Percentiles rank a stretch among this genome's conserved stretches.
Conservation (phyloP, 1,139 yeast genomes). For the Tardiomyces digboiensis region DNA sequence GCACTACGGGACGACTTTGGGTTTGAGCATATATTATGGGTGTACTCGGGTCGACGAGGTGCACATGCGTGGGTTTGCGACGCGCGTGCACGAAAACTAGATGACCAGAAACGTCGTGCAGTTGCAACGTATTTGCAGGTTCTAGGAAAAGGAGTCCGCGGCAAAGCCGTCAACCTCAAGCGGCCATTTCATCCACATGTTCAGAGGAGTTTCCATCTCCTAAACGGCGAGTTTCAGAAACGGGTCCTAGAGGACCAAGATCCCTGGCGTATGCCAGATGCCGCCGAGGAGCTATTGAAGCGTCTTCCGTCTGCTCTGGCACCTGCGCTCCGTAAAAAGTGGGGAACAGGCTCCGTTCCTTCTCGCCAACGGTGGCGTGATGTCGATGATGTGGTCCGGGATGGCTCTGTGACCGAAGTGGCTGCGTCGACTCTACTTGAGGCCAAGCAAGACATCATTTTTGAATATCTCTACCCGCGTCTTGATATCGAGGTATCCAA, state of each 20-base stretch:
- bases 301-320: constrained; percentile 49
- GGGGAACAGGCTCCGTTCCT: constrained; percentile 17
- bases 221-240: constrained; percentile 54
- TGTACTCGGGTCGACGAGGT: constrained; percentile 97
- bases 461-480: constrained; percentile 81
- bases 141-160: constrained; percentile 42
- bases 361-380: constrained; percentile 73
- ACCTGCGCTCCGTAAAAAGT: constrained; percentile 39
- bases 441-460: constrained; percentile 75
- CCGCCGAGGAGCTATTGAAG: constrained; percentile 47
- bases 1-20: constrained; percentile 87
- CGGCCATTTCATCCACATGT: constrained; percentile 86
- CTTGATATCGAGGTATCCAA: constrained; percentile 89
- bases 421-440: constrained; percentile 39
- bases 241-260: constrained; percentile 74
- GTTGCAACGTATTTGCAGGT: constrained; percentile 80
- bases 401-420: constrained; percentile 34
- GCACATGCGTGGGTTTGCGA: constrained; percentile 99
- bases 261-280: constrained; percentile 56
- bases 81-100: constrained; percentile 61
- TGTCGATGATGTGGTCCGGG: constrained; percentile 50
- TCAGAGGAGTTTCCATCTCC: constrained; percentile 54
- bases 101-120: constrained; percentile 65
- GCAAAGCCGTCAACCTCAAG: constrained; percentile 35
- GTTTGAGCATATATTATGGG: constrained; percentile 82